These are phyloP conservation scores for Huntiella abstrusa DNA, from an alignment of 2,329 filamentous ascomycete genomes.

Conservation along the genomic window DNA sequence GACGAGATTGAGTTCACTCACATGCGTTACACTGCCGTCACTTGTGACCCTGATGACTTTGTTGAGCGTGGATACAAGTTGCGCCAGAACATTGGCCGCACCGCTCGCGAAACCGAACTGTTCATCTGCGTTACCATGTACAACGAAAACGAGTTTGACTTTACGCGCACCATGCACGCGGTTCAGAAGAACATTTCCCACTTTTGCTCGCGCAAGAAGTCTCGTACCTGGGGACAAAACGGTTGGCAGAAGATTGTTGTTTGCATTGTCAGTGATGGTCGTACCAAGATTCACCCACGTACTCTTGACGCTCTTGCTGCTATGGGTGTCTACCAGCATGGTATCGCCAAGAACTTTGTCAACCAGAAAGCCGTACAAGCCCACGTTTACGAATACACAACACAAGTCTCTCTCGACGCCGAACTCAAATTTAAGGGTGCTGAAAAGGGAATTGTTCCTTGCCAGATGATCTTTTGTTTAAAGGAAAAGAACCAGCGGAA, in stretches of 20 bases:
- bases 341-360: slow-evolving; percentile 95
- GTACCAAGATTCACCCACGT: slow-evolving; percentile 86
- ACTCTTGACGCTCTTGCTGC: slow-evolving; percentile 79
- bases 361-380: slow-evolving; percentile 92
- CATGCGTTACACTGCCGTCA: slow-evolving; percentile 98
- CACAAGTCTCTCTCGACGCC: slow-evolving; percentile 85
- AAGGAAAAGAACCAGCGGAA: slow-evolving; percentile 98
- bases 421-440: slow-evolving; percentile 98
- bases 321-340: slow-evolving; percentile 94
- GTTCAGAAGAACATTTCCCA: slow-evolving; percentile 98
- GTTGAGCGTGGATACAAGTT: slow-evolving; percentile 76
- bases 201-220: slow-evolving; percentile 85
- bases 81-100: slow-evolving; percentile 73
- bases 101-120: slow-evolving; percentile 74
- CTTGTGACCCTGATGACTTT: slow-evolving; percentile 90
- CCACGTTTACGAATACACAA: slow-evolving; percentile 96
- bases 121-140: slow-evolving; percentile 78
- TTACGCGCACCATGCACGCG: slow-evolving; percentile 87
- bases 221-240: slow-evolving; percentile 95
- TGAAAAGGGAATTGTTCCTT: slow-evolving; percentile 95
- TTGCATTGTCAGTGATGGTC: slow-evolving; percentile 89
- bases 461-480: slow-evolving; percentile 94
- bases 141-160: slow-evolving; percentile 93
- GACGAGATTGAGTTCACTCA: slow-evolving; percentile 95
- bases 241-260: slow-evolving; percentile 99